These are phyloP conservation scores for Cocos nucifera DNA, from an alignment of 176 grass and related monocot genomes.

Conservation along the genomic window DNA sequence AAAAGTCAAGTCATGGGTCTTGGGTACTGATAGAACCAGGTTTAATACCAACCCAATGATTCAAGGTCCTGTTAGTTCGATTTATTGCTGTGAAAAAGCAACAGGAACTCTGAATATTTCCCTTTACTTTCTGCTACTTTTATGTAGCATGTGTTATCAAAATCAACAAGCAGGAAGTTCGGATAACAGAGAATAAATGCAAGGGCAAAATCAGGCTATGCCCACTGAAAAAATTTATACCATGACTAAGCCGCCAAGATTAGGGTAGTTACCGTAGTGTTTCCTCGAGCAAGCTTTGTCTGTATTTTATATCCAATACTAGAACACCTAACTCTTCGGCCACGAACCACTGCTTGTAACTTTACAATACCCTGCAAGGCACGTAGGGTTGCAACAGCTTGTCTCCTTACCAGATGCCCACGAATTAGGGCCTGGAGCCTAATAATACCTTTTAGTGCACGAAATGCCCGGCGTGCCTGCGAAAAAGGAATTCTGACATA, in stretches of 20 bases:
- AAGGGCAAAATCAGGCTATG: background rate
- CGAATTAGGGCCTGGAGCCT: constrained; percentile 87
- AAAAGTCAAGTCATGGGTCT: too few relatives aligned
- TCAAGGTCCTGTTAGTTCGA: too few relatives aligned
- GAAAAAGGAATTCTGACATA: background rate
- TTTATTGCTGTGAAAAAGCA: too few relatives aligned
- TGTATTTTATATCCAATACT: constrained; percentile 7
- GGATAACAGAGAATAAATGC: background rate
- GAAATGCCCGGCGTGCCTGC: constrained; percentile 86
- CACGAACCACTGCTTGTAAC: constrained; percentile 74
- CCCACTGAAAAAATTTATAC: too few relatives aligned
- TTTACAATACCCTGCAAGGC: constrained; percentile 58
- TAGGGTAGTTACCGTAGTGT: constrained; percentile 28
- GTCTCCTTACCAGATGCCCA: constrained; percentile 89
- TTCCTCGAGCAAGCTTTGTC: constrained; percentile 27
- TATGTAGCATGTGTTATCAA: too few relatives aligned
- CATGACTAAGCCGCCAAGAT: background rate
- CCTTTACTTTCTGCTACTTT: too few relatives aligned
- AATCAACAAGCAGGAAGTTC: too few relatives aligned
- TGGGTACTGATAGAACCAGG: too few relatives aligned
- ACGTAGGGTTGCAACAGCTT: constrained; percentile 66
- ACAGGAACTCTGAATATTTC: too few relatives aligned
- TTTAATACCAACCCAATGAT: too few relatives aligned
- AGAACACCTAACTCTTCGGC: constrained; percentile 48
- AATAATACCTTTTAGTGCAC: constrained; percentile 83